Conservation (phyloP, 2,329 filamentous ascomycete species). For the Sclerotiophoma versabilis region DNA sequence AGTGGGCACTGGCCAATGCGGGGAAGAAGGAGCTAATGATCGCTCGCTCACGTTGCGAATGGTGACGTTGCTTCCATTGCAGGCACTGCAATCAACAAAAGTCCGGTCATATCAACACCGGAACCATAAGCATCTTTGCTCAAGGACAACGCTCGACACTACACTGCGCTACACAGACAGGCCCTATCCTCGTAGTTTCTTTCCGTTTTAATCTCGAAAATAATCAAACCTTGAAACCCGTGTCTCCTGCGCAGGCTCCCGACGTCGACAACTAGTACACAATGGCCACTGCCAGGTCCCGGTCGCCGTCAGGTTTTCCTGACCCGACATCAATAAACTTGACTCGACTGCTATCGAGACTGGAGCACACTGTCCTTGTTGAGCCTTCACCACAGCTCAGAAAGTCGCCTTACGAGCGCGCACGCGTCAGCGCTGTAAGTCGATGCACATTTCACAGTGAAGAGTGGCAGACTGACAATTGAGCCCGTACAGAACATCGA, state of each 20-base stretch:
- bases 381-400: constrained; percentile 66
- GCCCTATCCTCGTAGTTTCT: too few relatives aligned
- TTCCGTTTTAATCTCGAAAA: too few relatives aligned
- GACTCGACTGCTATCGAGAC: constrained; percentile 68
- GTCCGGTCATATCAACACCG: background rate
- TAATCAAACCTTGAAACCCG: background rate
- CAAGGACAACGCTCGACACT: too few relatives aligned
- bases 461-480: background rate
- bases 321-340: constrained; percentile 58
- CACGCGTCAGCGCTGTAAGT: constrained; percentile 62
- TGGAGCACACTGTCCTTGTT: constrained; percentile 70
- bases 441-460: background rate
- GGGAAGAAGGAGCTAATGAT: background rate
- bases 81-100: background rate
- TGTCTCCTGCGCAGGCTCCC: background rate
- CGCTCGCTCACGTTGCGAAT: background rate
- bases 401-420: constrained; percentile 71
- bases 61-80: constrained; percentile 11
- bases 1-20: constrained; percentile 1
- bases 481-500: constrained; percentile 67
- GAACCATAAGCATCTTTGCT: too few relatives aligned
- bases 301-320: constrained; percentile 32
- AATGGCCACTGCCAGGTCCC: constrained; percentile 31
- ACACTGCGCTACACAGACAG: too few relatives aligned
- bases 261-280: background rate